Conservation (phyloP, 2,329 filamentous ascomycete genomes). For the Ophiostoma australiae region DNA sequence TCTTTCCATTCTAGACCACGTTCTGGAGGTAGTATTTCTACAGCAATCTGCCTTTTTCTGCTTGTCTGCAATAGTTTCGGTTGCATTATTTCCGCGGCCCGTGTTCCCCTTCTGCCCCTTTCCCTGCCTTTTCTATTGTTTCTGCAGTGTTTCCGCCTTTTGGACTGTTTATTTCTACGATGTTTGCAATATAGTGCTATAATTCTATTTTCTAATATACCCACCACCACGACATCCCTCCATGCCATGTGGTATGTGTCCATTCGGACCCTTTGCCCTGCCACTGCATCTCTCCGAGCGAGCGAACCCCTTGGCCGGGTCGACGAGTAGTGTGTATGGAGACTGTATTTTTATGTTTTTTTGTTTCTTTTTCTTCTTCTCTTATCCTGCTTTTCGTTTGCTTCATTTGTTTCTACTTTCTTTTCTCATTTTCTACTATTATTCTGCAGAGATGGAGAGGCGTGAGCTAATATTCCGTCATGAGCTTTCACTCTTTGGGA, state of each 20-base stretch:
- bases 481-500: conserved; percentile 6
- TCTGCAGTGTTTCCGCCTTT: not conserved
- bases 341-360: no score
- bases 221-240: not conserved
- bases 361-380: not conserved
- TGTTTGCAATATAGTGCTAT: not conserved
- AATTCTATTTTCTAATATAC: not conserved
- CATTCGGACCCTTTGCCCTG: conserved; percentile 1
- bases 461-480: not conserved
- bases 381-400: no score
- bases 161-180: not conserved
- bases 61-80: not conserved
- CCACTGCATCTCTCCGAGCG: not conserved
- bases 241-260: conserved; percentile 6
- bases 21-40: conserved; percentile 11
- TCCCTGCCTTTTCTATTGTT: not conserved
- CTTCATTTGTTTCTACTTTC: no score
- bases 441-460: not conserved
- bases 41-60: not conserved
- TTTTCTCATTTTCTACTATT: not conserved
- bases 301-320: not conserved
- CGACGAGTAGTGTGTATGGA: not conserved
- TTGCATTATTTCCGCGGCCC: not conserved
- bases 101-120: conserved; percentile 2
- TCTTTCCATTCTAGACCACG: conserved; percentile 10